Base-by-base conservation (phyloP, 1,284 basidiomycete species). In the Pseudozyma tsukubaensis region DNA sequence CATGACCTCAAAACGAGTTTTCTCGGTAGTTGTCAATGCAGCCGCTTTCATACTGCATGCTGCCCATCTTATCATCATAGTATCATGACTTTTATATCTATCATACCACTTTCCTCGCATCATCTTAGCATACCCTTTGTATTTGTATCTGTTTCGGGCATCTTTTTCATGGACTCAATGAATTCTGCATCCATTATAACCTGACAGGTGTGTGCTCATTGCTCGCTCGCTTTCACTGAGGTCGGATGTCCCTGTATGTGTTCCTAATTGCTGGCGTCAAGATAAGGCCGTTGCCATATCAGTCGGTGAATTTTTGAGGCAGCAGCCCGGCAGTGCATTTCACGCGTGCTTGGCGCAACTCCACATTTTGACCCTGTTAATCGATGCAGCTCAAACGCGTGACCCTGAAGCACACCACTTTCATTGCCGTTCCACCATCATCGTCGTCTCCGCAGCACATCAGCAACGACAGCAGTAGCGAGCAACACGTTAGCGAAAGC, bases 141-240 rank as follows among this genome's bases (percentile, higher is more conserved):
- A 69, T 16, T 62, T 62, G 56, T 69, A 69, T 55, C 59, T 16
- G 19, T 19, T 47, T 16, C 42, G 55, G 59, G 66, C 66, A 69
- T 59, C 29, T 36, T 34, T 34, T 42, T 59, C 36, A 69, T 55
- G 66, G 51, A 62, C 34, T 55, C 36, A 18, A 66, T 32, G 13
- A 5, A 32, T 16, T 40, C 36, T 42, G 39, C 44, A 50, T 55
- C 45, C 9, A 32, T 32, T 32, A 32, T 42, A 14, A n/a, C 21
- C 19, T 10, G 12, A 9, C 32, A 24, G 21, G 21, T 29, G 11
- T 47, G 21, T 29, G 24, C 6, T 9, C 14, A 43, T 19, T 34
- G 12, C 10, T 32, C 32, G 24, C n/a, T 12, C 18, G 34, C 45
- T 16, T 3, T 47, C 45, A 21, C 32, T 34, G 24, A 48, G 11